These are phyloP conservation scores for Oligophagozyma castellii DNA, from an alignment of 1,139 yeast genomes.

Conservation along the genomic window DNA sequence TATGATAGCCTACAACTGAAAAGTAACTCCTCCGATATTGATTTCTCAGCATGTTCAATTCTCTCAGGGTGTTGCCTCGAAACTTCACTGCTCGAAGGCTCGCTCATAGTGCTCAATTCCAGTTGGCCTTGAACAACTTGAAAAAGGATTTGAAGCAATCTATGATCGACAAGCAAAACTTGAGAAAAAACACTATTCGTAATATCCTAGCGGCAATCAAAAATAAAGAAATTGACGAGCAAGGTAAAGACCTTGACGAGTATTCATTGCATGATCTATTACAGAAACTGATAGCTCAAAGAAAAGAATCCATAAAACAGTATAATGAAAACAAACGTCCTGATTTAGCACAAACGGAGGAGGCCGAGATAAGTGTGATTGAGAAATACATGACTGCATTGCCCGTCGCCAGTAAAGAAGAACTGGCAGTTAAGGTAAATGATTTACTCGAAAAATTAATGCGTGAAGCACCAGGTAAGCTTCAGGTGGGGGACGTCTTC, in stretches of 20 bases:
- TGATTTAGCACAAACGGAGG: conserved; percentile 46
- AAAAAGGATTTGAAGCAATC: conserved; percentile 37
- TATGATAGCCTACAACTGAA: too few relatives aligned
- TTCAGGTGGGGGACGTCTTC: conserved; percentile 30
- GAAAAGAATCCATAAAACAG: conserved; percentile 40
- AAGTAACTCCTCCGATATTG: too few relatives aligned
- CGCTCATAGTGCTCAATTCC: conserved; percentile 24
- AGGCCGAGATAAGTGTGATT: conserved; percentile 35
- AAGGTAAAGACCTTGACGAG: conserved; percentile 34
- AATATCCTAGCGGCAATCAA: conserved; percentile 44
- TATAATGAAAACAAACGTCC: conserved; percentile 36
- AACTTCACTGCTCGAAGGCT: not conserved
- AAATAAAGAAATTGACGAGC: conserved; percentile 42
- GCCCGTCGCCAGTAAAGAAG: conserved; percentile 39
- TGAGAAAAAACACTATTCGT: conserved; percentile 40
- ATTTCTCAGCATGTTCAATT: too few relatives aligned
- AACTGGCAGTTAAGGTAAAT: conserved; percentile 31
- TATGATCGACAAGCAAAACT: conserved; percentile 33
- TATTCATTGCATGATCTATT: conserved; percentile 35
- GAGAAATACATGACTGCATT: conserved; percentile 30
- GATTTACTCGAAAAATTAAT: conserved; percentile 26
- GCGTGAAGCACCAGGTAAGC: conserved; percentile 18
- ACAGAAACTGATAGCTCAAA: conserved; percentile 37
- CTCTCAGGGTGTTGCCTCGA: too few relatives aligned
- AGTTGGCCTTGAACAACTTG: conserved; percentile 25